Evolutionary conservation across 768 basidiomycete species (phyloP), one percentile per base, ranked within the genome.

Genomic region (Russula dissimulans): DNA sequence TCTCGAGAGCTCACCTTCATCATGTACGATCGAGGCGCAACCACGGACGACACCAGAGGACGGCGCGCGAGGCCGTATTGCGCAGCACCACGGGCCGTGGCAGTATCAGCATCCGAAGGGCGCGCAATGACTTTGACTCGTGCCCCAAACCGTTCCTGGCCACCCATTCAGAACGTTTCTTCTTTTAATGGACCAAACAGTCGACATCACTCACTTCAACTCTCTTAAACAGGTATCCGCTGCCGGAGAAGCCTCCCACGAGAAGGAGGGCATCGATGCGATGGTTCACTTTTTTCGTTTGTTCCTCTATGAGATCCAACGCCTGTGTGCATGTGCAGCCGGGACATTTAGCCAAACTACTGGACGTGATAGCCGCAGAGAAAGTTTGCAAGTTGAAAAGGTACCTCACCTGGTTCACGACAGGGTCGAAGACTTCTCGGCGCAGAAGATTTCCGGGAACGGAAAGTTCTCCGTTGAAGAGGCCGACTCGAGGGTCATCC

Each of bases 161-260:
- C 18, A 18, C 42, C 12, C 41, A 58, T 49, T 49, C 42, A 48
- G 39, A 56, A 29, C 3, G 36, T 26, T 49, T 22, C 31, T 60
- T 32, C 60, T 59, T 42, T 65, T 48, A 54, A 46, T 51, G 31
- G 32, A 60, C 45, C 54, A 56, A 34, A 41, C 31, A 34, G 36
- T 44, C 10, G 59, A 54, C 45, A 45, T 34, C 47, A 75, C 81
- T 61, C 54, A 85, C 89, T 78, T 91, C 80, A 43, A 93, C 86
- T 62, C 83, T 81, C 68, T 82, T 78, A 74, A 87, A 90, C 64
- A 93, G 76, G 72, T 95, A 93, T 69, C 90, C 86, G 71, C 87
- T 87, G 7, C 86, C 89, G 51, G 86, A 86, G 71, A 95, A 95
- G 56, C 91, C 91, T 72, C 91, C 91, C 69, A 95, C 91, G 67